phyloP scores from a whole-genome alignment of 1,139 yeast species.

The Lodderomyces metapsilosis region DNA sequence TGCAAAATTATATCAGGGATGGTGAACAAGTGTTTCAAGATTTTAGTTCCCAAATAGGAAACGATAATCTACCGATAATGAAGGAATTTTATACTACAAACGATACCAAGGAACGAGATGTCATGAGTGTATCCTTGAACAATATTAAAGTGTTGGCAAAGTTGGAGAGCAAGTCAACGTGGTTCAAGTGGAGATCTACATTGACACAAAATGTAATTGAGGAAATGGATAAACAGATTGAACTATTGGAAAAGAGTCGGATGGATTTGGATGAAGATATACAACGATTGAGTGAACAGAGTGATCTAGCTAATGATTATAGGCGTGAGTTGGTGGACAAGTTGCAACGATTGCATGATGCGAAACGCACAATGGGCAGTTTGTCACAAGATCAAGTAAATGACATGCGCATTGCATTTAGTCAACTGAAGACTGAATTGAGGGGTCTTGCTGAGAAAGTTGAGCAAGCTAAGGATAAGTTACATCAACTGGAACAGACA shows the following conservation, averaged over 20 bases:
- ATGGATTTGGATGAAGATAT: not conserved
- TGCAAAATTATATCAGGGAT: slow-evolving; percentile 49
- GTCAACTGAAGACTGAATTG: not conserved
- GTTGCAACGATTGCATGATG: not conserved
- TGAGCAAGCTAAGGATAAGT: not conserved
- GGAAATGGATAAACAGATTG: slow-evolving; percentile 32
- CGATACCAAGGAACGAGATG: slow-evolving; percentile 14
- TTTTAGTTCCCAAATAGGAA: slow-evolving; percentile 41
- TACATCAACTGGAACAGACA: not conserved
- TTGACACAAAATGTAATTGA: slow-evolving; percentile 36
- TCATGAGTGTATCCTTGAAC: slow-evolving; percentile 43
- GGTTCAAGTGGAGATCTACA: slow-evolving; percentile 61
- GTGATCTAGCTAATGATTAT: not conserved
- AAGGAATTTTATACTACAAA: slow-evolving; percentile 41
- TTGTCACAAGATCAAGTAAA: slow-evolving; percentile 2
- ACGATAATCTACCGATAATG: slow-evolving; percentile 50
- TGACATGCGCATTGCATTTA: not conserved
- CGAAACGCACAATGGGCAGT: not conserved
- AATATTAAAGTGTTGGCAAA: slow-evolving; percentile 50
- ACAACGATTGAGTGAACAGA: not conserved
- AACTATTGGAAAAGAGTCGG: slow-evolving; percentile 16
- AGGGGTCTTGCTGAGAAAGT: not conserved
- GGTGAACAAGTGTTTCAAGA: slow-evolving; percentile 46
- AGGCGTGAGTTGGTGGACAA: slow-evolving; percentile 16
- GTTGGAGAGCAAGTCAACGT: slow-evolving; percentile 48